phyloP scores from a whole-genome alignment of 2,329 filamentous ascomycete species.

The Arthrobotrys megalospora region DNA sequence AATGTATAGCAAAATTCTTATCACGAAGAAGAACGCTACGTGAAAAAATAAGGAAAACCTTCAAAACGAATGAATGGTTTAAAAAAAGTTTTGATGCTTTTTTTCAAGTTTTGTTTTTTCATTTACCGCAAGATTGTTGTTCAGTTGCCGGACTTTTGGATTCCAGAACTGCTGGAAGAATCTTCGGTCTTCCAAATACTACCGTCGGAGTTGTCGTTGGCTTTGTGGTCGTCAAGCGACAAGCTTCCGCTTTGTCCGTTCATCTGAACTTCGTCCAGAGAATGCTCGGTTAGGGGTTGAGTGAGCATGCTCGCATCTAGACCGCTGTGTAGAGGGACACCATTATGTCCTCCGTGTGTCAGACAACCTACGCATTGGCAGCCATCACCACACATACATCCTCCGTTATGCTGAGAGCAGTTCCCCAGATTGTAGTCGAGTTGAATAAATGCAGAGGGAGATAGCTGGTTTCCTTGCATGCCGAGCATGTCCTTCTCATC shows the following conservation, averaged over 20 bases:
- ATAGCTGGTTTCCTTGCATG: constrained; percentile 55
- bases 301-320: constrained; percentile 28
- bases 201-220: constrained; percentile 22
- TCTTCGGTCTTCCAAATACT: constrained; percentile 46
- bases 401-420: constrained; percentile 62
- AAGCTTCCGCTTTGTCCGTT: neutral
- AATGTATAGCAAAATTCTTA: neutral
- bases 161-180: constrained; percentile 5
- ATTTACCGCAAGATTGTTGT: neutral
- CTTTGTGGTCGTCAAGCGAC: constrained; percentile 20
- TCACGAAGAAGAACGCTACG: neutral
- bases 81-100: neutral
- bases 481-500: constrained; percentile 40
- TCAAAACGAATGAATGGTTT: too few relatives aligned
- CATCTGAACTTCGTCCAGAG: constrained; percentile 19
- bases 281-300: constrained; percentile 12
- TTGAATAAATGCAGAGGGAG: constrained; percentile 63
- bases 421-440: constrained; percentile 63
- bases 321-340: constrained; percentile 26
- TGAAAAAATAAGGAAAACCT: too few relatives aligned
- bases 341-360: constrained; percentile 61
- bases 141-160: constrained; percentile 12
- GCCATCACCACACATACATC: constrained; percentile 64
- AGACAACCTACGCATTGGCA: constrained; percentile 64
- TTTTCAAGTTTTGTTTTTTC: neutral